These are phyloP conservation scores for Trichosporon sp. DNA, from an alignment of 1,284 basidiomycete species.

Conservation along the genomic window DNA sequence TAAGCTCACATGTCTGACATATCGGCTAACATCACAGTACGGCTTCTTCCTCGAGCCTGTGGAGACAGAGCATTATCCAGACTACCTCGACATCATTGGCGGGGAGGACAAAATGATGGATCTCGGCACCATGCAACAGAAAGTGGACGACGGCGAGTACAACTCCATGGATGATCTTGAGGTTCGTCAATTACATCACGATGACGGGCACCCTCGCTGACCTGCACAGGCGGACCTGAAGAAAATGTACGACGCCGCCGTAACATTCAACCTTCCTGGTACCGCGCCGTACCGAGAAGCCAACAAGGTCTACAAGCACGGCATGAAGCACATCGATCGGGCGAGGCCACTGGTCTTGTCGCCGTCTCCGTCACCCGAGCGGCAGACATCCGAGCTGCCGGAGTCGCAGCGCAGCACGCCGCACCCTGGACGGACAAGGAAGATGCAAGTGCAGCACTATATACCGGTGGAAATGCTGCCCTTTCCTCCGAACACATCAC, in stretches of 20 bases:
- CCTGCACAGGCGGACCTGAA: conserved; percentile 36
- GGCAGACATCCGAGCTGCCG: conserved; percentile 6
- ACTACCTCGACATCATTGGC: conserved; percentile 43
- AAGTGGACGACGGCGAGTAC: conserved; percentile 41
- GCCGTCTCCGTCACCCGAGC: conserved; percentile 32
- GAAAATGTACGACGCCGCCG: conserved; percentile 37
- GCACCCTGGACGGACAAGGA: neutral
- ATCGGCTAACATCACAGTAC: conserved; percentile 26
- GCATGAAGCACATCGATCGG: conserved; percentile 44
- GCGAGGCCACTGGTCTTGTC: conserved; percentile 36
- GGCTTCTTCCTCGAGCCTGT: conserved; percentile 45
- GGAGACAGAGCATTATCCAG: conserved; percentile 39
- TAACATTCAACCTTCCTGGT: conserved; percentile 41
- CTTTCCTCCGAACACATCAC: conserved; percentile 38
- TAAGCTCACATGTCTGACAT: conserved; percentile 12
- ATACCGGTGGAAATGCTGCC: conserved; percentile 45
- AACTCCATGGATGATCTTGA: conserved; percentile 37
- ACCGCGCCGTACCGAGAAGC: conserved; percentile 40
- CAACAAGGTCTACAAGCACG: conserved; percentile 31
- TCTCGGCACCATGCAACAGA: conserved; percentile 46
- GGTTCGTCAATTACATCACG: conserved; percentile 18
- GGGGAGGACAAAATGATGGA: conserved; percentile 48
- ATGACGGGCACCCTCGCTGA: neutral
- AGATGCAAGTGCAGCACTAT: neutral
- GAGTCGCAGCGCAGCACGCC: conserved; percentile 14